Conservation (phyloP, 345 rosid species). For the Eucalyptus paniculata region DNA sequence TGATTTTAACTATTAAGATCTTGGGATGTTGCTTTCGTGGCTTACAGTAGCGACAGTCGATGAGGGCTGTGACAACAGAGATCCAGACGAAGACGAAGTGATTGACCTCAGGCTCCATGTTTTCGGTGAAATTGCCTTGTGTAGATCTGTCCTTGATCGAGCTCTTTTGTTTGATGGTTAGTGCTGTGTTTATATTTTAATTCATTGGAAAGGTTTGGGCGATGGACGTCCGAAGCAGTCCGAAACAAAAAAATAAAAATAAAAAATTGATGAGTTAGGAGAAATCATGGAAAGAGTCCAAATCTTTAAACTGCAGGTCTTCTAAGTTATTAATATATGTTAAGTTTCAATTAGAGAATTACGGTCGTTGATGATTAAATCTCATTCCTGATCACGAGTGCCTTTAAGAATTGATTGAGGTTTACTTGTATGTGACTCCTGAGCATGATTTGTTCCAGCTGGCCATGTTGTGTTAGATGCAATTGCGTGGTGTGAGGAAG, state of each 20-base stretch:
- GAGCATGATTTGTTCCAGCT: background rate
- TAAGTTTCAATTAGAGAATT: no score
- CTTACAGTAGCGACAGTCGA: background rate
- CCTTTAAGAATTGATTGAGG: background rate
- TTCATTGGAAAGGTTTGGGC: background rate
- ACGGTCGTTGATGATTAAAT: no score
- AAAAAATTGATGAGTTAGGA: background rate
- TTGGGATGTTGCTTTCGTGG: no score
- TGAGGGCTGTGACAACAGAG: background rate
- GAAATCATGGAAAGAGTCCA: background rate
- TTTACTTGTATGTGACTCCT: no score
- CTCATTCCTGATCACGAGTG: no score
- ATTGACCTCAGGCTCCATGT: background rate
- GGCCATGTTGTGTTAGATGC: background rate
- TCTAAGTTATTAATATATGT: background rate
- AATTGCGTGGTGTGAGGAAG: background rate
- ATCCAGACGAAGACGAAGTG: conserved; percentile 3
- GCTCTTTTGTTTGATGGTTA: background rate
- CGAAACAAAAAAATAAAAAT: background rate
- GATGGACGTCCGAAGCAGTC: background rate
- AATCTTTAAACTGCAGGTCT: background rate
- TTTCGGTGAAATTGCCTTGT: background rate
- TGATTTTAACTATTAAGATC: no score
- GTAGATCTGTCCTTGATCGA: no score
- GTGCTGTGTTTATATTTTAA: background rate